Evolutionary conservation across 2,329 filamentous ascomycete species (phyloP), one percentile per base, ranked within the genome.

Genomic region (Talaromyces sp.): DNA sequence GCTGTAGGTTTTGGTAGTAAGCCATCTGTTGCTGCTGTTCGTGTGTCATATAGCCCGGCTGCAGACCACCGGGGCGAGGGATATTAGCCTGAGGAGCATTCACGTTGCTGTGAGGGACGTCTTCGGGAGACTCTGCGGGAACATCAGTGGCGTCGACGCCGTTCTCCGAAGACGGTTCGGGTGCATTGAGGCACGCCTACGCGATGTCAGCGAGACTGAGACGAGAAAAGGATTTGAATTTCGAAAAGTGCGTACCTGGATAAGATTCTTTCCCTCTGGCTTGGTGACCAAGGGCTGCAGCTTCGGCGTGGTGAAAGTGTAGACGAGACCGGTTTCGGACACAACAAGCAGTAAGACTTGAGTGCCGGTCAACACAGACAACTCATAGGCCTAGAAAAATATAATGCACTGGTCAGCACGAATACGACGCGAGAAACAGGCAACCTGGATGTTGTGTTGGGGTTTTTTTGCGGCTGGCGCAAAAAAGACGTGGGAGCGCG

Each of bases 231-330:
- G 32, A 13, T 47, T 15, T 17, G 22, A 71, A 86, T 67, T 22
- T 4, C 19, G 9, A 30, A n/a, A 19, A n/a, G 25, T 17, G 17
- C 13, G 49, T 85, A 97, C 95, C 88, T 99, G 95, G 69, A 99
- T 98, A 67, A 99, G 82, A 77, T 99, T 99, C 86, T 99, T 99
- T 81, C 95, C 95, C 80, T 98, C 95, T 19, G 95, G 90, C 82
- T 98, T 98, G 65, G 95, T 99, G 69, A 98, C 95, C 59, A 99
- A 87, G 65, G 95, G 95, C 80, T 98, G 95, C 61, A 99, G 87
- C 83, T 99, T 99, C 22, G 95, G 95, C 17, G 95, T 99, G 65
- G 93, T 98, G 77, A 98, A 98, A 63, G 93, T 98, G 80, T 98
- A 98, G 71, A 98, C 93, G 36, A 98, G 87, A 67, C 93, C 93